Base-by-base conservation (phyloP, 257 asterid species). In the Fraxinus cuspidata region DNA sequence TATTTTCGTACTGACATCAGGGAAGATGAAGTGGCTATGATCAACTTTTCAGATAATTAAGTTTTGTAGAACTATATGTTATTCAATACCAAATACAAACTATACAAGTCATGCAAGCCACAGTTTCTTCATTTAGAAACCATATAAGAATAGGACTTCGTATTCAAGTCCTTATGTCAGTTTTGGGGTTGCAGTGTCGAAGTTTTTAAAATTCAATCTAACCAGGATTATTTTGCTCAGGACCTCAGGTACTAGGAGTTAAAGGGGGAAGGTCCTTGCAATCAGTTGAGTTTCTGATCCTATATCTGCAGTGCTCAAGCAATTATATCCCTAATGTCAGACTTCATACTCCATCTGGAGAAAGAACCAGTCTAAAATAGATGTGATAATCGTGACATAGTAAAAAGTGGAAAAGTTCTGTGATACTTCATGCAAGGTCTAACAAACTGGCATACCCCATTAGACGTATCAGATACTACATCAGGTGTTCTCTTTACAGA, bases 401-500 rank as follows among this genome's bases (percentile, higher is more conserved):
- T 44, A 58, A 25, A 40, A 3, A 60, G 9, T 1, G 27, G 25
- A 31, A 16, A 35, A 67, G 73, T 63, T 72, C 71, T 35, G 8
- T 7, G 12, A 32, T 37, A 68, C 71, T 56, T 70, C 47, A 70
- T 65, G 72, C 34, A 71, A 69, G 63, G 75, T 74, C 64, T 37
- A 72, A 42, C 34, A 53, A 53, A 66, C 66, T 31, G 66, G 64
- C 83, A 74, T 92, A 95, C 98, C 94, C 91, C 94, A 73, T 58
- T 75, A 79, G 96, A 83, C 56, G 88, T 58, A 80, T 88, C 90
- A 73, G 91, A 83, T 85, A 79, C 86, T 79, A 78, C 84, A 78
- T 74, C 27, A 23, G 27, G 80, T 78, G 86, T 74, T 74, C 79
- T 78, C 81, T 78, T 85, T 49, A 74, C 72, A 72, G 84, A 72